Base-by-base conservation (phyloP, 1,139 yeast genomes). In the Zygoascus hellenicus region DNA sequence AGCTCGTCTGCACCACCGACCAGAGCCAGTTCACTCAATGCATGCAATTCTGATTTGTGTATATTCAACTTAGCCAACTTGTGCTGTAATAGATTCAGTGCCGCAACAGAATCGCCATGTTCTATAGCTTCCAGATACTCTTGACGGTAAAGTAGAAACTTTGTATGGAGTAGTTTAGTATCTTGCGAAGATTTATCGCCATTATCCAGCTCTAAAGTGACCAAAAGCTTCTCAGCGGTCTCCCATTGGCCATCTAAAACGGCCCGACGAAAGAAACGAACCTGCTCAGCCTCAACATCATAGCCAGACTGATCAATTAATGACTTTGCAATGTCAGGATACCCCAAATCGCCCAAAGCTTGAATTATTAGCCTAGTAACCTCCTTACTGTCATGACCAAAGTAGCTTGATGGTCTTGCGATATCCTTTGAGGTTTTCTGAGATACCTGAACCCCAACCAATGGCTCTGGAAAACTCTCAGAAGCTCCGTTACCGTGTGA, bases 331-430 rank as follows among this genome's bases (percentile, higher is more conserved):
- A 76, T 60, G 9, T 62, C 55, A 6, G 60, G 50, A 54, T 73
- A 75, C 2, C 81, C 82, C 49, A 77, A 52, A 50, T 77, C 81
- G 35, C 63, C 60, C 43, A 78, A 59, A 1, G 78, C 64, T 53
- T 77, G 80, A 30, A 77, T 70, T 33, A 78, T 56, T 22, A 78
- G 61, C 43, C 78, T 67, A 1, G 79, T 70, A 10, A 76, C 66
- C 56, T 78, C 80, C 13, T 58, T 59, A 38, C 62, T 66, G 53
- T 68, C 64, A 29, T 67, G 61, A 13, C 65, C 66, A 36, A 28
- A 37, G 31, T 43, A 43, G 4, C 29, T 3, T 7, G 15, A 13
- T 29, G 43, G 39, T 11, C 39, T 26, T n/a, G 26, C 7, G 7
- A 22, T 7, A 5, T 22, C 26, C 7, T 22, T 22, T 22, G 26